Conservation (phyloP, 106 monocot species). For the Cymbidium sinense region DNA sequence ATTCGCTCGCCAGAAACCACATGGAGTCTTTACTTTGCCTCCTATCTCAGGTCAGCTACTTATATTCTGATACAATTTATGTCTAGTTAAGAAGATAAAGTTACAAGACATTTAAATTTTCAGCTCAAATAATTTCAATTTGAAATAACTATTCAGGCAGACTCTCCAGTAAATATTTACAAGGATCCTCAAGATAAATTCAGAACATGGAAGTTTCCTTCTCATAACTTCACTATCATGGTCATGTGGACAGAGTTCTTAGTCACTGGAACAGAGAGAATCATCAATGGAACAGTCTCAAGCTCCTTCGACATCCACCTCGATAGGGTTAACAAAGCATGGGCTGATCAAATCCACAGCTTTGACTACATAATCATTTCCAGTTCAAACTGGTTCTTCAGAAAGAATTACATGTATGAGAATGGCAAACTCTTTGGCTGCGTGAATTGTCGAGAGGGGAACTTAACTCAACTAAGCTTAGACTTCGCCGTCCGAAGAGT, state of each 20-base stretch:
- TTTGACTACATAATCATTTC: conserved; percentile 52
- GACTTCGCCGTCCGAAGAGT: conserved; percentile 24
- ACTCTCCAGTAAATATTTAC: conserved; percentile 26
- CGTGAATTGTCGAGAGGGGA: conserved; percentile 33
- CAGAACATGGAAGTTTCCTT: conserved; percentile 46
- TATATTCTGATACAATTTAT: neutral
- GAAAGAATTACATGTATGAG: conserved; percentile 50
- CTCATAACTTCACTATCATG: conserved; percentile 65
- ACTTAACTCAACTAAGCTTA: conserved; percentile 11
- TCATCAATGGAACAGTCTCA: conserved; percentile 32
- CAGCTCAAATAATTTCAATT: neutral
- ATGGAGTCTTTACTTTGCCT: conserved; percentile 66
- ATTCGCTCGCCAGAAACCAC: conserved; percentile 55
- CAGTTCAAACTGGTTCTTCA: conserved; percentile 66
- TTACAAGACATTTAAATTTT: too few relatives aligned
- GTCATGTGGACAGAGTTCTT: conserved; percentile 51
- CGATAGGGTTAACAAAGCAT: conserved; percentile 34
- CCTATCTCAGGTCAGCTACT: conserved; percentile 26
- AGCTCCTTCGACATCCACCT: conserved; percentile 41
- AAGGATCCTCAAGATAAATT: conserved; percentile 28
- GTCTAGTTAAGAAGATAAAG: too few relatives aligned
- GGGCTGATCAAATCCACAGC: conserved; percentile 30
- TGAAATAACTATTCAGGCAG: conserved; percentile 21
- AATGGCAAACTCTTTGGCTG: conserved; percentile 35
- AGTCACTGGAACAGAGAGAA: conserved; percentile 15